Conservation (phyloP, 2,329 filamentous ascomycete species). For the Bipolaris gigantea region DNA sequence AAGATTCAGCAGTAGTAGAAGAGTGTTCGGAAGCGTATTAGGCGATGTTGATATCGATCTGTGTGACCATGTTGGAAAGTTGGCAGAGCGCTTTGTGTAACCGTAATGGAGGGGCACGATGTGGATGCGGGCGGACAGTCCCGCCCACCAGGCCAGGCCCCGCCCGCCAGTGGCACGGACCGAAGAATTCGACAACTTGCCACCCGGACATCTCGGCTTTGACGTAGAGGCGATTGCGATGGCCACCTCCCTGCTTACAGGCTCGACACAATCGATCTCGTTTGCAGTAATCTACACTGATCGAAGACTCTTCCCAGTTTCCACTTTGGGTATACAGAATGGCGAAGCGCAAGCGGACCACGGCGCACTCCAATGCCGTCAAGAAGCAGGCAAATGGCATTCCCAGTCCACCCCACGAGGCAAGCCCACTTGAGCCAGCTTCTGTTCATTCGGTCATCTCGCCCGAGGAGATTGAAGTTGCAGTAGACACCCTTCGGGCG, state of each 20-base stretch:
- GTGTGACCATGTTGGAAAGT: background rate
- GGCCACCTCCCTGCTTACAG: background rate
- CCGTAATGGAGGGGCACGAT: background rate
- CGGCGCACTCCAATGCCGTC: conserved; percentile 20
- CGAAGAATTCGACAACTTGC: conserved; percentile 9
- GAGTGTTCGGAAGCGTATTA: background rate
- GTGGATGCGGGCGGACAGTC: background rate
- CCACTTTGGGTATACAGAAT: conserved; percentile 11
- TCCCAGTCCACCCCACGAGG: conserved; percentile 34
- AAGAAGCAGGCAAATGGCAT: conserved; percentile 30
- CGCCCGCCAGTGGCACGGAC: conserved; percentile 9
- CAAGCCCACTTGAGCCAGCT: conserved; percentile 47
- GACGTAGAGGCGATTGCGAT: background rate
- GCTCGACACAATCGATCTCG: background rate
- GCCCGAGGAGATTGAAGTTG: conserved; percentile 67
- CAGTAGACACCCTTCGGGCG: conserved; percentile 64
- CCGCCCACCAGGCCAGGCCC: background rate
- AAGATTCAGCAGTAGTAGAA: background rate
- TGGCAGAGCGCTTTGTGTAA: background rate
- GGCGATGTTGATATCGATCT: background rate
- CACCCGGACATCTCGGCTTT: background rate
- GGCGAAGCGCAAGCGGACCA: conserved; percentile 37
- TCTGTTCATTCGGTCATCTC: conserved; percentile 60
- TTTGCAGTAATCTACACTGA: background rate
- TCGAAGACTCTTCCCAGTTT: background rate